These are phyloP conservation scores for Penicillium sp. DNA, from an alignment of 2,329 filamentous ascomycete genomes.

Conservation along the genomic window DNA sequence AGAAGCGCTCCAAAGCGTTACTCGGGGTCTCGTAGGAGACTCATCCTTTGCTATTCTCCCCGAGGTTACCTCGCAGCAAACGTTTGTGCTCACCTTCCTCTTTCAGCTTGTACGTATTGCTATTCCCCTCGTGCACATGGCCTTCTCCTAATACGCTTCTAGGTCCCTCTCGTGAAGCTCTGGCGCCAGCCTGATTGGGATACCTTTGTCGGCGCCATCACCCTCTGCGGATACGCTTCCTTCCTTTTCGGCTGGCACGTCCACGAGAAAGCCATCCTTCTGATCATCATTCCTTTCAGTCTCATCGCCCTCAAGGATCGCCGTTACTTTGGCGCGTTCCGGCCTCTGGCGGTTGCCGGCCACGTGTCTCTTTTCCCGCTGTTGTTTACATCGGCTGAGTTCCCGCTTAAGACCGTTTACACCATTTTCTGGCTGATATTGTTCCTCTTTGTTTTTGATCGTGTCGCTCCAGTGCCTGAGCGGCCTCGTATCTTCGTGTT, in stretches of 20 bases:
- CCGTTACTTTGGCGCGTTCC: conserved; percentile 86
- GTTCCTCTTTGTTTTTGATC: conserved; percentile 80
- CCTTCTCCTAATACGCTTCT: not conserved
- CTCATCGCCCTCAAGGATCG: conserved; percentile 82
- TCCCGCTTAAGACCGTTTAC: conserved; percentile 73
- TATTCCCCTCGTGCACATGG: not conserved
- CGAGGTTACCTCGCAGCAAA: conserved; percentile 75
- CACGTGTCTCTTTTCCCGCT: conserved; percentile 88
- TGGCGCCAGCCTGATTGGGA: conserved; percentile 82
- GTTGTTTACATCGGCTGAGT: conserved; percentile 88
- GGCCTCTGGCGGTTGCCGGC: conserved; percentile 86
- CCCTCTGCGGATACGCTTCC: not conserved
- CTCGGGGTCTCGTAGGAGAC: conserved; percentile 88
- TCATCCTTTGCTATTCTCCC: conserved; percentile 92
- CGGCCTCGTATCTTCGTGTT: conserved; percentile 83
- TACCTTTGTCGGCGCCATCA: conserved; percentile 78
- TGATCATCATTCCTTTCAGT: conserved; percentile 94
- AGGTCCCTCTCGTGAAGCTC: conserved; percentile 68
- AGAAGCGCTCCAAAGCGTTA: conserved; percentile 82
- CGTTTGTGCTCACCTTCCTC: conserved; percentile 78
- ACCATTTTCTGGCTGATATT: conserved; percentile 88
- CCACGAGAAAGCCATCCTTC: conserved; percentile 87
- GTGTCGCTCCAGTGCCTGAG: conserved; percentile 78
- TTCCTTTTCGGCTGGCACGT: conserved; percentile 94
- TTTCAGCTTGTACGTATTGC: conserved; percentile 66